phyloP scores from a whole-genome alignment of 306 rosid species.

The Gleditsia sinensis region DNA sequence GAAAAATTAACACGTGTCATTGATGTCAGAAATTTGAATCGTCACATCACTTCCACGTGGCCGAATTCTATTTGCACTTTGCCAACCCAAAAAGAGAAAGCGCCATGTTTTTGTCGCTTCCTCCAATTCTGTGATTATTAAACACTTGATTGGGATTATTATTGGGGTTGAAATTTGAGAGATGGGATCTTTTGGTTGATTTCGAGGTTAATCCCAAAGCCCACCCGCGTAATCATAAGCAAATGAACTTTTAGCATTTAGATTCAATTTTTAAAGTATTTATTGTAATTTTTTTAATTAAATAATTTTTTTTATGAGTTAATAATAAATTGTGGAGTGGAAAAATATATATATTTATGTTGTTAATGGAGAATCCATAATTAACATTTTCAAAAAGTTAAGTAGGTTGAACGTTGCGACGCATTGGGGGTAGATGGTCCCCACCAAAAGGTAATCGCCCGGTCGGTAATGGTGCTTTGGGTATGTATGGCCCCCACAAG shows the following conservation, averaged over 20 bases:
- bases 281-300: too few relatives aligned
- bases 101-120: not conserved
- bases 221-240: not conserved
- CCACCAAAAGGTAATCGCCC: not conserved
- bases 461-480: too few relatives aligned
- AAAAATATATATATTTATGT: too few relatives aligned
- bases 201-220: conserved; percentile 31
- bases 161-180: not conserved
- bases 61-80: not conserved
- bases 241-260: not conserved
- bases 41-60: not conserved
- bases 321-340: too few relatives aligned
- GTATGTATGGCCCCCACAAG: conserved; percentile 8
- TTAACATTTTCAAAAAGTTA: too few relatives aligned
- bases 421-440: too few relatives aligned
- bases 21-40: not conserved
- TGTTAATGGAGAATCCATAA: too few relatives aligned
- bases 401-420: too few relatives aligned
- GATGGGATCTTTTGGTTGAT: not conserved
- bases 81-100: not conserved
- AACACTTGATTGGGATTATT: conserved; percentile 29
- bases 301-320: too few relatives aligned
- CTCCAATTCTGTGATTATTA: not conserved
- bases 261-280: too few relatives aligned
- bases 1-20: not conserved